These are phyloP conservation scores for Kodamaea jinghongensis DNA, from an alignment of 805 yeast genomes.

Conservation along the genomic window DNA sequence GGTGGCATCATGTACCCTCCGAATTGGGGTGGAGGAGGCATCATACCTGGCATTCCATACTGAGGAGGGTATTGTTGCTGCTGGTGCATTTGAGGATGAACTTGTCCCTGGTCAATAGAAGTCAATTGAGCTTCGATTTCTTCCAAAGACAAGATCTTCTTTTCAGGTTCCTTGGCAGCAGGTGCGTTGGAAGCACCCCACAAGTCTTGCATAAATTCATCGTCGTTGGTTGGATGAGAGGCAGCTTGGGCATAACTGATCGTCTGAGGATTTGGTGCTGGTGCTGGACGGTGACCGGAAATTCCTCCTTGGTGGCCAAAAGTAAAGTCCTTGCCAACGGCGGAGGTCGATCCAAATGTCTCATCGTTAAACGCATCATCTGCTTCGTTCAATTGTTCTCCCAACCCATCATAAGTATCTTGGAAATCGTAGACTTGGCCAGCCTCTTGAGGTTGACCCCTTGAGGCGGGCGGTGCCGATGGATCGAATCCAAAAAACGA, in stretches of 20 bases:
- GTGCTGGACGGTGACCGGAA: conserved; percentile 6
- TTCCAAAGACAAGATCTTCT: conserved; percentile 66
- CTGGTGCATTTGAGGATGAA: conserved; percentile 11
- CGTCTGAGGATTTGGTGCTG: conserved; percentile 14
- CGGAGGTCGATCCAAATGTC: conserved; percentile 61
- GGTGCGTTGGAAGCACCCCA: conserved; percentile 41
- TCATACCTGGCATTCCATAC: conserved; percentile 35
- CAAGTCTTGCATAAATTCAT: conserved; percentile 44
- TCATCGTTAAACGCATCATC: conserved; percentile 81
- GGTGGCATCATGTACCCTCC: conserved; percentile 44
- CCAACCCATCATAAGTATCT: conserved; percentile 79
- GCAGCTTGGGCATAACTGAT: conserved; percentile 44
- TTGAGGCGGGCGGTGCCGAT: conserved; percentile 33
- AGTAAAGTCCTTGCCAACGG: conserved; percentile 61
- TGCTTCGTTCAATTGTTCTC: conserved; percentile 58
- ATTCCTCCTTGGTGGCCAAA: conserved; percentile 42
- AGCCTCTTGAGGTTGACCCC: conserved; percentile 11
- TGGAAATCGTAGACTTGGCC: conserved; percentile 65
- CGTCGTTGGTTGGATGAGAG: conserved; percentile 34
- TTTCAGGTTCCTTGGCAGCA: conserved; percentile 26
- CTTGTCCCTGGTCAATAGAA: conserved; percentile 34
- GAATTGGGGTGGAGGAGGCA: conserved; percentile 28
- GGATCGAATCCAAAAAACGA: conserved; percentile 69
- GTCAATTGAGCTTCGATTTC: conserved; percentile 80
- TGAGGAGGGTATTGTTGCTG: conserved; percentile 27